Evolutionary conservation across 2,329 filamentous ascomycete genomes (phyloP).

Genomic region (Hypoxylon sp.): DNA sequence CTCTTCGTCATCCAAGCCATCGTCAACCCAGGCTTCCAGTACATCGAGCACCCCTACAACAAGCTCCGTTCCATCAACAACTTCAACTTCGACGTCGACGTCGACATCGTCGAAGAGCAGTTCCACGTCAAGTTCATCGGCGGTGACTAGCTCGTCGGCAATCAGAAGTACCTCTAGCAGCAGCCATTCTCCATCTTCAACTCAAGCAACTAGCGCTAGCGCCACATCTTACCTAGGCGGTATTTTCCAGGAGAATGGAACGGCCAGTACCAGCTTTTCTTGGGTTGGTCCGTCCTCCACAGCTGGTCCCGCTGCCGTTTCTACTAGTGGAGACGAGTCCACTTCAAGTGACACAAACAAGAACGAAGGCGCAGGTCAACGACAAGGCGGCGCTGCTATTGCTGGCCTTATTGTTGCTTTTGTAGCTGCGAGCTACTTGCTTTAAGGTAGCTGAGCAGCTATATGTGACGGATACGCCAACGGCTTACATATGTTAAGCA

Average conservation of each 20-base stretch:
- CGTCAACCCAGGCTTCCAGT: constrained; percentile 52
- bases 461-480: constrained; percentile 4
- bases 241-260: constrained; percentile 70
- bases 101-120: constrained; percentile 46
- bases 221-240: constrained; percentile 55
- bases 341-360: constrained; percentile 58
- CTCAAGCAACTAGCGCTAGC: constrained; percentile 33
- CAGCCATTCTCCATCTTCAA: constrained; percentile 30
- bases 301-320: constrained; percentile 50
- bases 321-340: constrained; percentile 46
- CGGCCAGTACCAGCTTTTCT: constrained; percentile 42
- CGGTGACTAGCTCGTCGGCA: constrained; percentile 34
- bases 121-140: constrained; percentile 37
- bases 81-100: constrained; percentile 41
- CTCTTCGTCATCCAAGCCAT: constrained; percentile 53
- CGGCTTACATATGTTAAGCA: constrained; percentile 32
- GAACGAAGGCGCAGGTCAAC: constrained; percentile 62
- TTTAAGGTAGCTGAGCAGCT: constrained; percentile 40
- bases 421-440: constrained; percentile 63
- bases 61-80: constrained; percentile 47
- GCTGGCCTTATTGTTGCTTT: constrained; percentile 70
- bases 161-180: constrained; percentile 23
- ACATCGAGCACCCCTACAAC: constrained; percentile 42
- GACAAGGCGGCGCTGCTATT: constrained; percentile 66
- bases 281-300: constrained; percentile 44